These are phyloP conservation scores for Russula olivacea DNA, from an alignment of 768 basidiomycete genomes.

Conservation along the genomic window DNA sequence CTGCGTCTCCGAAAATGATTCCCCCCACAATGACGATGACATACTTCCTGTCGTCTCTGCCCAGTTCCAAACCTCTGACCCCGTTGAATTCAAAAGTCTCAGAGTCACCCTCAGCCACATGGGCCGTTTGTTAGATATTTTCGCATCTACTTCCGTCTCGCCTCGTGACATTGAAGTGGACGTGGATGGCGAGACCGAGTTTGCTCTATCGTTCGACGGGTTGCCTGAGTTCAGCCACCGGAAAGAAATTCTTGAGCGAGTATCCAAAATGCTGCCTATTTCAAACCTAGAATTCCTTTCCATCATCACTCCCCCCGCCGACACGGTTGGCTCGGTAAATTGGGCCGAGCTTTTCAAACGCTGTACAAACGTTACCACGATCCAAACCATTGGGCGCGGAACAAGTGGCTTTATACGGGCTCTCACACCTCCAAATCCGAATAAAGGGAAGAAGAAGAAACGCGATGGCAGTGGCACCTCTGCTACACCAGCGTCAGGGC, in stretches of 20 bases:
- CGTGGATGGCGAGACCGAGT: not conserved
- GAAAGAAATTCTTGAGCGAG: not conserved
- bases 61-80: not conserved
- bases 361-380: not conserved
- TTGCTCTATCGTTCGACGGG: not conserved
- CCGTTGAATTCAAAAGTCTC: constrained; percentile 4
- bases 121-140: not conserved
- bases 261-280: constrained; percentile 2
- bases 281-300: constrained; percentile 7
- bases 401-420: not conserved
- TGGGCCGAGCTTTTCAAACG: constrained; percentile 3
- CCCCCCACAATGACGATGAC: not conserved
- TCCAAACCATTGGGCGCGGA: constrained; percentile 1
- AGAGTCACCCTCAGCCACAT: not conserved
- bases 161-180: not conserved
- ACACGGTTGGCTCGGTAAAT: not conserved
- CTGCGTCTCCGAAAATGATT: not conserved
- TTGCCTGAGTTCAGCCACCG: not conserved
- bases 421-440: not conserved
- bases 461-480: not conserved
- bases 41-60: constrained; percentile 5
- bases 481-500: not conserved
- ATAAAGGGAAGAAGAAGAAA: not conserved
- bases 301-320: not conserved
- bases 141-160: not conserved